These are phyloP conservation scores for Claviceps humidiphila DNA, from an alignment of 2,329 filamentous ascomycete species.

Conservation along the genomic window DNA sequence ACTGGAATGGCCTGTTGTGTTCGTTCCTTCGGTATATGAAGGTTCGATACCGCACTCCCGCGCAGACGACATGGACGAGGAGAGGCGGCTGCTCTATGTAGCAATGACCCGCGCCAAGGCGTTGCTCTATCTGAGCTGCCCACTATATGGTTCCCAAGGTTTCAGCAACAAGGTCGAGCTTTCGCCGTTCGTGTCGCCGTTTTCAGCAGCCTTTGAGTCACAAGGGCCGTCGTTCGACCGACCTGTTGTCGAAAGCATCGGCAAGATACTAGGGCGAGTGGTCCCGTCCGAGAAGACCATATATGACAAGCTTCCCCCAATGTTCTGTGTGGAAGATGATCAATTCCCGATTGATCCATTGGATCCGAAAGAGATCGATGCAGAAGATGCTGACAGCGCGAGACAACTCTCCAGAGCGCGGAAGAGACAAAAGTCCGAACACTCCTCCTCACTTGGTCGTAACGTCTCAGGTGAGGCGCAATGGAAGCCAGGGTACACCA, in stretches of 20 bases:
- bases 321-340: conserved; percentile 52
- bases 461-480: conserved; percentile 15
- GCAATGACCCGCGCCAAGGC: conserved; percentile 91
- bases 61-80: conserved; percentile 75
- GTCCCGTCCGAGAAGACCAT: conserved; percentile 44
- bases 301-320: conserved; percentile 35
- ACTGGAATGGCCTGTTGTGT: conserved; percentile 91
- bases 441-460: conserved; percentile 8
- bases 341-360: conserved; percentile 53
- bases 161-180: conserved; percentile 46
- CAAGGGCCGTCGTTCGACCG: conserved; percentile 59
- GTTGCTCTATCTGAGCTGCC: conserved; percentile 74
- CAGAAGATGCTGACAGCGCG: conserved; percentile 8
- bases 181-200: conserved; percentile 56
- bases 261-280: conserved; percentile 54
- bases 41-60: conserved; percentile 84
- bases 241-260: conserved; percentile 49
- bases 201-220: conserved; percentile 31
- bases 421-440: conserved; percentile 17
- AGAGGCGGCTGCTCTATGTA: conserved; percentile 80
- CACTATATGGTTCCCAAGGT: conserved; percentile 50
- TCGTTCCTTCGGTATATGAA: conserved; percentile 79
- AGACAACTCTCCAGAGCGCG: conserved; percentile 12
- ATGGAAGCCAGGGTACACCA: conserved; percentile 35
- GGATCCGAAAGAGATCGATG: conserved; percentile 17